Conservation (phyloP, 257 asterid genomes). For the Solanum chaucha region DNA sequence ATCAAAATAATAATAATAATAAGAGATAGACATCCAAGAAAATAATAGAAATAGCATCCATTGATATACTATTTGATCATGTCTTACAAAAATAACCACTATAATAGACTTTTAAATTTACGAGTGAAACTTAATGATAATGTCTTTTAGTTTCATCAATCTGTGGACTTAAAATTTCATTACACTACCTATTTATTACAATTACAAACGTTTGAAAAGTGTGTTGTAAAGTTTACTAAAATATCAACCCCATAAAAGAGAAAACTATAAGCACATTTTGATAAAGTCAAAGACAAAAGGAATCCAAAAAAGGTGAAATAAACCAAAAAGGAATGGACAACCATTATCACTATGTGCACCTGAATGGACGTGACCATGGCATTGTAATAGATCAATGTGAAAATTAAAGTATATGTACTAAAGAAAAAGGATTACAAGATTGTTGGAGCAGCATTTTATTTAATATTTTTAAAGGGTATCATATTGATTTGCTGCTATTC, state of each 20-base stretch:
- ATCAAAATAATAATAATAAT: too few species aligned
- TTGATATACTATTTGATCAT: not conserved
- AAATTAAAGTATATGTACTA: not conserved
- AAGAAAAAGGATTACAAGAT: too few species aligned
- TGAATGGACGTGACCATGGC: not conserved
- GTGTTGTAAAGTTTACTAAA: not conserved
- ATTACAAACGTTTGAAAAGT: not conserved
- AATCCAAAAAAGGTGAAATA: not conserved
- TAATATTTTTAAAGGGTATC: too few species aligned
- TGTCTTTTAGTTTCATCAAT: not conserved
- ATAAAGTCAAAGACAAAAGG: not conserved
- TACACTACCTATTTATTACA: not conserved
- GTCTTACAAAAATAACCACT: too few species aligned
- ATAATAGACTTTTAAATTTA: too few species aligned
- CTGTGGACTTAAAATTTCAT: too few species aligned
- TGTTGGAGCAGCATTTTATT: too few species aligned
- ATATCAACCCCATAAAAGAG: not conserved
- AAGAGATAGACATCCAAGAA: not conserved
- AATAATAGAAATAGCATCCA: too few species aligned
- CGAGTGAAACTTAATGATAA: not conserved
- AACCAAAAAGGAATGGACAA: not conserved
- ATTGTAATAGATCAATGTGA: not conserved
- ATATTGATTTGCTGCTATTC: too few species aligned
- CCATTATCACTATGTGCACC: not conserved
- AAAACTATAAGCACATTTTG: not conserved